These are phyloP conservation scores for Isochrysis galbana DNA, from an alignment of 78 protist genomes.

Conservation along the genomic window DNA sequence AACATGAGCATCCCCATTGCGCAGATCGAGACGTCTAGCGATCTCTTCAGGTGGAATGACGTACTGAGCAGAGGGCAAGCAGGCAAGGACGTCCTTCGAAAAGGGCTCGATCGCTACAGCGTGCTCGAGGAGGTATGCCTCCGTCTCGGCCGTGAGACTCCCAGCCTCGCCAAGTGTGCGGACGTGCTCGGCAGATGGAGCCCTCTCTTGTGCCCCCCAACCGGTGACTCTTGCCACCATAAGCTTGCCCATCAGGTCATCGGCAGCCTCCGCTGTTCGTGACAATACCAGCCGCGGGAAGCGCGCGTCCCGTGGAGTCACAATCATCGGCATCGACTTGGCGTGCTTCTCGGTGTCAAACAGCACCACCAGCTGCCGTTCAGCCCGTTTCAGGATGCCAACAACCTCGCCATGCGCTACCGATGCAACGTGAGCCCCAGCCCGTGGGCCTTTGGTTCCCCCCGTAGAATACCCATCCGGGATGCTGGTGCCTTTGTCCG, in stretches of 20 bases:
- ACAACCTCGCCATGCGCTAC: neutral
- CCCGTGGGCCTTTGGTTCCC: too few relatives aligned
- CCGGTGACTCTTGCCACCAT: neutral
- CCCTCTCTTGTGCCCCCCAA: conserved; percentile 1
- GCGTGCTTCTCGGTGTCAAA: neutral
- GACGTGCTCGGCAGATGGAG: conserved; percentile 34
- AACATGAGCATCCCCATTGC: neutral
- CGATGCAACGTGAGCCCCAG: neutral
- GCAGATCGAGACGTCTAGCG: conserved; percentile 27
- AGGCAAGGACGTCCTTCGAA: neutral
- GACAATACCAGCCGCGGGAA: neutral
- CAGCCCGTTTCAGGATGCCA: neutral
- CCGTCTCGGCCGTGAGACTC: neutral
- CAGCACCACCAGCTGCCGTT: neutral
- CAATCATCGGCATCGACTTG: too few relatives aligned
- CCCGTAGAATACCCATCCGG: too few relatives aligned
- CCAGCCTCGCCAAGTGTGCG: conserved; percentile 40
- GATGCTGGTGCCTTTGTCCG: neutral
- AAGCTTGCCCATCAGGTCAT: neutral
- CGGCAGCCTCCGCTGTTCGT: neutral
- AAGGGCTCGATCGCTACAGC: neutral
- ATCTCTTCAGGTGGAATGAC: neutral
- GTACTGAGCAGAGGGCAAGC: conserved; percentile 32
- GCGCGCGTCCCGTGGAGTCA: neutral
- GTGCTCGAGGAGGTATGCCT: conserved; percentile 15